A percentile compares a stretch with the other conserved stretches of the same genome.
Evolutionary conservation across 2,329 filamentous ascomycete genomes (phyloP).

Genomic region (Teratosphaeria nubilosa): DNA sequence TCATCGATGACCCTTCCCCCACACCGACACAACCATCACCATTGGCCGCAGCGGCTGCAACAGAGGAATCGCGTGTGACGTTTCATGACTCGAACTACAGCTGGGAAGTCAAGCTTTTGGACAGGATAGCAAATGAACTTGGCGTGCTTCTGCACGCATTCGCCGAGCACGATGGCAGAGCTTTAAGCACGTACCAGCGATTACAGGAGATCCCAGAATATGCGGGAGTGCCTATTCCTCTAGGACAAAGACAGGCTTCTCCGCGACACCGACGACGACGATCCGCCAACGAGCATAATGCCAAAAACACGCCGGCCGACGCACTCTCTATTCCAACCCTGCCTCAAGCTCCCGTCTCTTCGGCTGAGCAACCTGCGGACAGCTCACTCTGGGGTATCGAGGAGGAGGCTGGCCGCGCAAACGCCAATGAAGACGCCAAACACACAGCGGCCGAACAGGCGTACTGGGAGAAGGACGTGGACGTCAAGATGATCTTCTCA

Average conservation of each 20-base stretch:
- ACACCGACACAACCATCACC: conserved; percentile 25
- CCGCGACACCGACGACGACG: conserved; percentile 14
- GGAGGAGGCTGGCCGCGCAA: conserved; percentile 40
- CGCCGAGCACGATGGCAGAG: conserved; percentile 67
- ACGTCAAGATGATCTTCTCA: conserved; percentile 82
- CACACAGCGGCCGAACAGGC: conserved; percentile 44
- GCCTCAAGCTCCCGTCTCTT: conserved; percentile 18
- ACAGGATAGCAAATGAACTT: conserved; percentile 77
- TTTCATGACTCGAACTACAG: conserved; percentile 29
- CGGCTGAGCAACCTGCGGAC: conserved; percentile 26
- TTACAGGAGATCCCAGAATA: conserved; percentile 51
- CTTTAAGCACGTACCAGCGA: conserved; percentile 71
- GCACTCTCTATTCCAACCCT: conserved; percentile 23
- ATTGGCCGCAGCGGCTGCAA: conserved; percentile 15
- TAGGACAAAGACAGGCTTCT: conserved; percentile 10
- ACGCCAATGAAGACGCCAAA: conserved; percentile 18
- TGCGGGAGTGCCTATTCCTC: conserved; percentile 54
- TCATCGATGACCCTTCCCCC: conserved; percentile 39
- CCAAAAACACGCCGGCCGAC: conserved; percentile 9
- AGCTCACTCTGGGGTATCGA: conserved; percentile 58
- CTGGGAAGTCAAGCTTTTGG: conserved; percentile 72
- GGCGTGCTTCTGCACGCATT: conserved; percentile 74
- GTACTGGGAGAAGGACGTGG: conserved; percentile 89
- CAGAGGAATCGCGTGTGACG: conserved; percentile 24
- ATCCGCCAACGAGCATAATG: conserved; percentile 6